A percentile compares a stretch with the other conserved stretches of the same genome.
Conservation (phyloP, 345 rosid species). For the Salix brachista region DNA sequence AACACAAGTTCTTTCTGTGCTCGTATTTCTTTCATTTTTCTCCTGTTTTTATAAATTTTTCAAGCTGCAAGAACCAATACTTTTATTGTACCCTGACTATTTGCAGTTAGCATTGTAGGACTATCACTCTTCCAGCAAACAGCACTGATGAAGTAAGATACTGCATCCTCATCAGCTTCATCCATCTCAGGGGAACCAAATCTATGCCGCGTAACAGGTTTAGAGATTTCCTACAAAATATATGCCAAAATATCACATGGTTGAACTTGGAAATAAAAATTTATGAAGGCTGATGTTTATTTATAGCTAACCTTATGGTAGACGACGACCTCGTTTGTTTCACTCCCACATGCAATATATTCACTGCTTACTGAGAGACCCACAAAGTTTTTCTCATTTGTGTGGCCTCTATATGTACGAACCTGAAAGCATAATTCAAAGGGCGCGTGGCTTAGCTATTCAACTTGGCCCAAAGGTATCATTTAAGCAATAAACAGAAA, state of each 20-base stretch:
- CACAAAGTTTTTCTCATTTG: slow-evolving; percentile 95
- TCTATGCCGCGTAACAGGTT: slow-evolving; percentile 73
- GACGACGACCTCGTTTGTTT: slow-evolving; percentile 89
- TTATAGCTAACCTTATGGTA: slow-evolving; percentile 78
- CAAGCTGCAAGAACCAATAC: slow-evolving; percentile 81
- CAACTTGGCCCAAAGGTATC: not conserved
- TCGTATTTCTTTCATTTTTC: not conserved
- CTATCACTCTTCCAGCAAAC: slow-evolving; percentile 98
- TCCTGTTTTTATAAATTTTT: not conserved
- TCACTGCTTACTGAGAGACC: slow-evolving; percentile 84
- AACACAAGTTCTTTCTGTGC: not conserved
- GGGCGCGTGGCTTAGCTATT: not conserved
- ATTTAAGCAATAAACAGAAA: not conserved
- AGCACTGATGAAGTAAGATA: slow-evolving; percentile 85
- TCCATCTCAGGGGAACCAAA: slow-evolving; percentile 91
- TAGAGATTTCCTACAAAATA: slow-evolving; percentile 74
- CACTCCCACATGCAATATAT: slow-evolving; percentile 93
- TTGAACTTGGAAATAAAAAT: not conserved
- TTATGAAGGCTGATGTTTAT: not conserved
- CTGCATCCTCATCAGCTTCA: slow-evolving; percentile 76
- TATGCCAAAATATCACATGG: not conserved
- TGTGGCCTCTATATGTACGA: slow-evolving; percentile 81
- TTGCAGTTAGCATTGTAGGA: slow-evolving; percentile 89
- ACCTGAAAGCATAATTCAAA: slow-evolving; percentile 48
- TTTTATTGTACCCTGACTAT: slow-evolving; percentile 98